These are phyloP conservation scores for Panicum virgatum DNA, from an alignment of 202 grass and related monocot species.

Conservation along the genomic window DNA sequence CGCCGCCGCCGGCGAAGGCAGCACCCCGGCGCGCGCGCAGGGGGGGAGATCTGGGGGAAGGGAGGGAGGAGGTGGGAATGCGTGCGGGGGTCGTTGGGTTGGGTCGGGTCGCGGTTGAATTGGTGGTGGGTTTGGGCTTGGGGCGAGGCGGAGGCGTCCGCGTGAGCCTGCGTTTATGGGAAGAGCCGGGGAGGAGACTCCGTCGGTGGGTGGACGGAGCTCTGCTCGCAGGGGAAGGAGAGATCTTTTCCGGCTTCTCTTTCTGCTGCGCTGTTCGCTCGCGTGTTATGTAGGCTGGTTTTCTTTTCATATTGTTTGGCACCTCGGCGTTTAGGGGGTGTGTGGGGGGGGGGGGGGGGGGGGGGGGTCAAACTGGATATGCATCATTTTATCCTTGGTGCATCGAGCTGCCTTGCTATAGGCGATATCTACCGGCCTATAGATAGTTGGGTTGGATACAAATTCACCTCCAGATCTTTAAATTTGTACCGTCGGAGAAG, in stretches of 20 bases:
- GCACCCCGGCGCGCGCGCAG: neutral
- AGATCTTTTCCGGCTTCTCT: neutral
- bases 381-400: neutral
- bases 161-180: slow-evolving; percentile 54
- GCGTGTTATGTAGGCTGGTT: neutral
- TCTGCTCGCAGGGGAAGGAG: slow-evolving; percentile 24
- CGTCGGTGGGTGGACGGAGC: slow-evolving; percentile 32
- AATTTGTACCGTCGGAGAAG: no score
- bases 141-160: slow-evolving; percentile 12
- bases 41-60: slow-evolving; percentile 24
- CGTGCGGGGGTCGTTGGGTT: neutral
- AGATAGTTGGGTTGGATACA: neutral
- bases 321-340: neutral
- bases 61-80: slow-evolving; percentile 13
- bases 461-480: no score
- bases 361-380: neutral
- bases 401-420: neutral
- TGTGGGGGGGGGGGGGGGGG: no score
- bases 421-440: neutral
- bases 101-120: slow-evolving; percentile 41
- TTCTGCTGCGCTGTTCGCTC: neutral
- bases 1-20: slow-evolving; percentile 2
- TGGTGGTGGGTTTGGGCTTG: slow-evolving; percentile 45
- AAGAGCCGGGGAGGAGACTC: neutral
- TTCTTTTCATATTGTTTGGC: slow-evolving; percentile 6